phyloP scores from a whole-genome alignment of 2,329 filamentous ascomycete species.

The Diplodia seriata region DNA sequence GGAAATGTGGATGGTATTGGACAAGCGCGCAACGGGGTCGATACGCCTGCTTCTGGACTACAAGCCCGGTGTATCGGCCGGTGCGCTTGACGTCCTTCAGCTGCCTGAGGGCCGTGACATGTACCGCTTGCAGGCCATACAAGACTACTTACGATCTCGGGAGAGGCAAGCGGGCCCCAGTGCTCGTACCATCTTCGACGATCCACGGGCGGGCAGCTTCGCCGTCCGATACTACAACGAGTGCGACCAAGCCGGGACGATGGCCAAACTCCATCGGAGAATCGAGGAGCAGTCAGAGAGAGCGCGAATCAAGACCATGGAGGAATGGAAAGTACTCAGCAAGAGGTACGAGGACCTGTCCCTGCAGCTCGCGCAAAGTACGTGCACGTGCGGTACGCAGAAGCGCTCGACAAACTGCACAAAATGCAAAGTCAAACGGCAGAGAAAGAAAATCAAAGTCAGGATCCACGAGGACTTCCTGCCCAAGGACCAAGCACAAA shows the following conservation, averaged over 20 bases:
- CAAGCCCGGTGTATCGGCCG: conserved; percentile 58
- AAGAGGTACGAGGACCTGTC: conserved; percentile 49
- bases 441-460: conserved; percentile 53
- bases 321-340: conserved; percentile 48
- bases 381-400: conserved; percentile 43
- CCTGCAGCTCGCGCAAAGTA: conserved; percentile 42
- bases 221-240: conserved; percentile 56
- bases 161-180: conserved; percentile 35
- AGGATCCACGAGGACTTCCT: conserved; percentile 59
- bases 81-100: conserved; percentile 63
- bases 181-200: conserved; percentile 57
- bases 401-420: conserved; percentile 43
- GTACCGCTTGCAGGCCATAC: conserved; percentile 57
- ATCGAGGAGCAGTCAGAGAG: conserved; percentile 48
- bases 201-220: conserved; percentile 53
- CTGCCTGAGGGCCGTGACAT: conserved; percentile 58
- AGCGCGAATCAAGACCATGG: conserved; percentile 46
- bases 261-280: conserved; percentile 43
- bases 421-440: conserved; percentile 52
- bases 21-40: conserved; percentile 51
- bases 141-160: conserved; percentile 57
- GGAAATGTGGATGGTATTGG: conserved; percentile 39
- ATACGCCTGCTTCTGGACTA: conserved; percentile 60
- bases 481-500: conserved; percentile 46
- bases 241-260: conserved; percentile 26